A percentile compares a stretch with the other conserved stretches of the same genome.
Conservation (phyloP, 1,284 basidiomycete species). For the Tilletia walkeri region DNA sequence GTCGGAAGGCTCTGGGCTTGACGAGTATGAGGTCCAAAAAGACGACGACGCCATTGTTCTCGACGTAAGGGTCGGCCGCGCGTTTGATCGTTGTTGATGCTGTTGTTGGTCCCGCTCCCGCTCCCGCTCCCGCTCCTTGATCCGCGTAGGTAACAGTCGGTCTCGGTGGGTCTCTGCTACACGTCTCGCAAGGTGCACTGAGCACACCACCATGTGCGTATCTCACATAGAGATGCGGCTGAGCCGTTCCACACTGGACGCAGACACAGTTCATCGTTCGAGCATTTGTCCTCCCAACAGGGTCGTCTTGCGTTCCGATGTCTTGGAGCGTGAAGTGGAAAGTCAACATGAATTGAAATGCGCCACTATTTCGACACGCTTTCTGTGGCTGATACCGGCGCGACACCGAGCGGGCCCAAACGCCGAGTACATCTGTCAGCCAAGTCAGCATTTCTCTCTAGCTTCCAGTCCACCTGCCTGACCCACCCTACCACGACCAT, state of each 20-base stretch:
- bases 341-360: too few species aligned
- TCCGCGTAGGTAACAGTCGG: neutral
- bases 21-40: constrained; percentile 14
- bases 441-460: too few species aligned
- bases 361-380: too few species aligned
- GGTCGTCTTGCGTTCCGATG: too few species aligned
- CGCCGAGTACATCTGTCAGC: too few species aligned
- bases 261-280: neutral
- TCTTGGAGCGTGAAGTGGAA: too few species aligned
- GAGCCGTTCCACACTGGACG: neutral
- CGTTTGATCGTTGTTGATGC: neutral
- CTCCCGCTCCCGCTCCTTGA: neutral
- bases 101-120: neutral
- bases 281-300: neutral
- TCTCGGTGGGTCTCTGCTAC: neutral
- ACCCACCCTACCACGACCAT: too few species aligned
- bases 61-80: constrained; percentile 1
- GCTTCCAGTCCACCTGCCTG: too few species aligned
- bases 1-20: constrained; percentile 13
- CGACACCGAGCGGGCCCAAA: too few species aligned
- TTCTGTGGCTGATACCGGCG: too few species aligned
- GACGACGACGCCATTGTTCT: constrained; percentile 10
- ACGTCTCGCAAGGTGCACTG: neutral
- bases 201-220: neutral
- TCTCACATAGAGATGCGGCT: neutral